phyloP scores from a whole-genome alignment of 1,284 basidiomycete species.

The Puccinia hordei region DNA sequence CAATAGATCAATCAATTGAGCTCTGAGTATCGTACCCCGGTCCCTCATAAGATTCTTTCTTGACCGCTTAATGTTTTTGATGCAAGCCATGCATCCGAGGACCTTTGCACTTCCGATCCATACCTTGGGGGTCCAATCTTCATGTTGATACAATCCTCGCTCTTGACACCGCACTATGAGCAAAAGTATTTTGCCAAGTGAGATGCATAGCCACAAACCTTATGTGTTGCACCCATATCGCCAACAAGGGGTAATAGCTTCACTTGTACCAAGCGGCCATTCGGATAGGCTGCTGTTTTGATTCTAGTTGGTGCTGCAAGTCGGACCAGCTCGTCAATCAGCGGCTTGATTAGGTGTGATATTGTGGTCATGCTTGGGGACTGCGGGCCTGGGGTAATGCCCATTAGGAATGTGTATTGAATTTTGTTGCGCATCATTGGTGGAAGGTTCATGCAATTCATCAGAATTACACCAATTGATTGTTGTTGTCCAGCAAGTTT shows the following conservation, averaged over 20 bases:
- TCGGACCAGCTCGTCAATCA: constrained; percentile 9
- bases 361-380: constrained; percentile 23
- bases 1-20: constrained; percentile 19
- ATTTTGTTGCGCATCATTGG: background rate
- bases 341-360: background rate
- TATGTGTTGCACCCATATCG: constrained; percentile 22
- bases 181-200: constrained; percentile 27
- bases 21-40: background rate
- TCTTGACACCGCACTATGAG: constrained; percentile 6
- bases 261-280: background rate
- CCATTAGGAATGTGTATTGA: constrained; percentile 10
- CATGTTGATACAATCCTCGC: background rate
- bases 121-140: background rate
- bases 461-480: constrained; percentile 11
- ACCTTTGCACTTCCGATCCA: background rate
- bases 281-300: background rate
- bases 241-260: constrained; percentile 21
- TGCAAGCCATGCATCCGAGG: background rate
- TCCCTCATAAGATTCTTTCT: background rate
- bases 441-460: constrained; percentile 27
- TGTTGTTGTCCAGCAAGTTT: constrained; percentile 15
- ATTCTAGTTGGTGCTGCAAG: background rate
- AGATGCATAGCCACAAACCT: constrained; percentile 19
- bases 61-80: background rate
- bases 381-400: constrained; percentile 19